phyloP scores from a whole-genome alignment of 2,329 filamentous ascomycete species.

The Bisporella sp. region DNA sequence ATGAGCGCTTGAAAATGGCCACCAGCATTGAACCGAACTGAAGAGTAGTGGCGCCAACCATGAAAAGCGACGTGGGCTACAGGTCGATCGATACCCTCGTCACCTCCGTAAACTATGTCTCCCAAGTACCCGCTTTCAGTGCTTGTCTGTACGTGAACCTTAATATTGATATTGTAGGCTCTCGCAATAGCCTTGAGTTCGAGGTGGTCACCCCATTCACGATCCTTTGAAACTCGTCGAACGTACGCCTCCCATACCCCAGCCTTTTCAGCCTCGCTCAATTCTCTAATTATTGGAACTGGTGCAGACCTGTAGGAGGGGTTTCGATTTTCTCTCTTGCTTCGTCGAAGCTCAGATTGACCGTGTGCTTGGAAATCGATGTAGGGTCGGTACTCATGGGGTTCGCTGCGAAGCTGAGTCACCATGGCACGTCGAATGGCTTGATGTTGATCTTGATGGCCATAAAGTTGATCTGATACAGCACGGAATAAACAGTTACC shows the following conservation, averaged over 20 bases:
- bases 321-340: background rate
- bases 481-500: conserved; percentile 67
- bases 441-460: conserved; percentile 47
- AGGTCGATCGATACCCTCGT: conserved; percentile 25
- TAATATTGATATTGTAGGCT: conserved; percentile 53
- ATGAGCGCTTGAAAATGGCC: no score
- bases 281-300: conserved; percentile 37
- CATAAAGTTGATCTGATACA: conserved; percentile 60
- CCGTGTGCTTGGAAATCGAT: conserved; percentile 42
- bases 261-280: conserved; percentile 42
- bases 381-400: conserved; percentile 58
- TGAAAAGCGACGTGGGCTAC: conserved; percentile 55
- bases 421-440: conserved; percentile 54
- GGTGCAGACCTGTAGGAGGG: conserved; percentile 14
- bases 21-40: background rate
- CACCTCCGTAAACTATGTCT: conserved; percentile 14
- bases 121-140: background rate
- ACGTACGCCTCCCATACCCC: conserved; percentile 48
- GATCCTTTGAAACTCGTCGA: conserved; percentile 49
- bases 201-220: conserved; percentile 60
- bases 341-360: background rate
- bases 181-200: conserved; percentile 61
- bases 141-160: conserved; percentile 35
- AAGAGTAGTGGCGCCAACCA: conserved; percentile 19
- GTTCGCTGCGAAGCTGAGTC: conserved; percentile 53